Percentiles rank a stretch among this genome's conserved stretches.
phyloP scores from a whole-genome alignment of 129 eudicot genomes.

The Mikania micrantha region DNA sequence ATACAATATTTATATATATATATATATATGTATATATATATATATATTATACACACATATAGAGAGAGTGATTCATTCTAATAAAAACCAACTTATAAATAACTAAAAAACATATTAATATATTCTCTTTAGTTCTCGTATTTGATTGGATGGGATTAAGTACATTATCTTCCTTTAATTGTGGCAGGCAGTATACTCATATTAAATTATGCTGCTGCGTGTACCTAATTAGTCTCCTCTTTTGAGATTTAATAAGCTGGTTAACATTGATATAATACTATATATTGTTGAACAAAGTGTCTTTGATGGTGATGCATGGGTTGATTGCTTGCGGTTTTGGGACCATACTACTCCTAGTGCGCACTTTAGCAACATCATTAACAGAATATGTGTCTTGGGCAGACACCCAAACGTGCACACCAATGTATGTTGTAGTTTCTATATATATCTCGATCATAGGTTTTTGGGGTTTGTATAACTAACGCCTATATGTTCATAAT shows the following conservation, averaged over 20 bases:
- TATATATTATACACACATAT: no score
- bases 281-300: conserved; percentile 16
- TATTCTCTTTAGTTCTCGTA: conserved; percentile 27
- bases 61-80: no score
- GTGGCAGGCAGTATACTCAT: conserved; percentile 18
- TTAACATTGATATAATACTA: conserved; percentile 8
- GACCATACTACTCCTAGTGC: conserved; percentile 30
- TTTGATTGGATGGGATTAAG: conserved; percentile 24
- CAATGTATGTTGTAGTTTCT: conserved; percentile 11
- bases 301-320: conserved; percentile 14
- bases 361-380: conserved; percentile 26
- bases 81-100: no score
- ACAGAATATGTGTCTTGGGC: conserved; percentile 22
- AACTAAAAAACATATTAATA: no score
- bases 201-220: conserved; percentile 12
- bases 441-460: background rate
- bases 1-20: no score
- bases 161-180: conserved; percentile 23
- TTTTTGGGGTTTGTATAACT: background rate
- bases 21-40: no score
- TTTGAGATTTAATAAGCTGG: conserved; percentile 20
- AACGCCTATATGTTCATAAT: no score
- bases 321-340: conserved; percentile 32
- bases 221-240: conserved; percentile 18
- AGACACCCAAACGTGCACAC: conserved; percentile 25